phyloP scores from a whole-genome alignment of 495 filamentous ascomycete species.

The Lophiostoma macrostomum region DNA sequence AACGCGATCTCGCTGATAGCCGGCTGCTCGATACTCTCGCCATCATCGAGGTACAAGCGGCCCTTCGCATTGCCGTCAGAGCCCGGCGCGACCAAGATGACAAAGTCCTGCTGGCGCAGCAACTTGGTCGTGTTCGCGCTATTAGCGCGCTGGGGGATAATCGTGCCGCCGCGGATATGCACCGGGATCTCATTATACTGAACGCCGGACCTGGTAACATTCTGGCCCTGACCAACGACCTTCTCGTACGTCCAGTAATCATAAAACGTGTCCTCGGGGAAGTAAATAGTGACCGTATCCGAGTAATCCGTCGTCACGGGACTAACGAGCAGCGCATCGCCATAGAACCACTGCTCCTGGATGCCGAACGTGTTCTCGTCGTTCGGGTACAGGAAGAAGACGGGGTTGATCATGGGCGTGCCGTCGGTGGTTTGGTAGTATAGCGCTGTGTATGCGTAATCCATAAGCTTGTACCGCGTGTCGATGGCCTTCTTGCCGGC shows the following conservation, averaged over 20 bases:
- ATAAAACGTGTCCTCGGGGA: slow-evolving; percentile 74
- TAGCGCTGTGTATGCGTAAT: slow-evolving; percentile 80
- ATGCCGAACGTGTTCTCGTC: slow-evolving; percentile 61
- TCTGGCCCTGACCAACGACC: slow-evolving; percentile 55
- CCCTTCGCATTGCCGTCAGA: slow-evolving; percentile 50
- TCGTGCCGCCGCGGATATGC: slow-evolving; percentile 66
- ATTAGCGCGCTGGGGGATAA: slow-evolving; percentile 61
- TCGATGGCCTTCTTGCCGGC: slow-evolving; percentile 70
- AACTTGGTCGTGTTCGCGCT: slow-evolving; percentile 67
- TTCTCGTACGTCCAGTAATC: slow-evolving; percentile 64
- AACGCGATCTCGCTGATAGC: slow-evolving; percentile 35
- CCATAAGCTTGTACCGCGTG: slow-evolving; percentile 70
- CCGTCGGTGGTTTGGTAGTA: slow-evolving; percentile 62
- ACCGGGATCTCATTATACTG: slow-evolving; percentile 66
- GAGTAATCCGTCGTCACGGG: slow-evolving; percentile 64
- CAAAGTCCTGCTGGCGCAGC: slow-evolving; percentile 63
- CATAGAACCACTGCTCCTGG: slow-evolving; percentile 72
- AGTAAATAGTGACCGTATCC: slow-evolving; percentile 66
- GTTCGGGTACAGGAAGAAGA: slow-evolving; percentile 70
- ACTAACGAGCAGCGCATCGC: slow-evolving; percentile 64
- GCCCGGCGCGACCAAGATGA: slow-evolving; percentile 66
- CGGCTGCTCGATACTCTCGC: slow-evolving; percentile 38
- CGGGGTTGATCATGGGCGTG: slow-evolving; percentile 62
- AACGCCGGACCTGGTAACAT: slow-evolving; percentile 54
- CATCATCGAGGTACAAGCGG: slow-evolving; percentile 51